These are phyloP conservation scores for Chlamydomonas sp. DNA, from an alignment of 139 green algal genomes.

Conservation along the genomic window DNA sequence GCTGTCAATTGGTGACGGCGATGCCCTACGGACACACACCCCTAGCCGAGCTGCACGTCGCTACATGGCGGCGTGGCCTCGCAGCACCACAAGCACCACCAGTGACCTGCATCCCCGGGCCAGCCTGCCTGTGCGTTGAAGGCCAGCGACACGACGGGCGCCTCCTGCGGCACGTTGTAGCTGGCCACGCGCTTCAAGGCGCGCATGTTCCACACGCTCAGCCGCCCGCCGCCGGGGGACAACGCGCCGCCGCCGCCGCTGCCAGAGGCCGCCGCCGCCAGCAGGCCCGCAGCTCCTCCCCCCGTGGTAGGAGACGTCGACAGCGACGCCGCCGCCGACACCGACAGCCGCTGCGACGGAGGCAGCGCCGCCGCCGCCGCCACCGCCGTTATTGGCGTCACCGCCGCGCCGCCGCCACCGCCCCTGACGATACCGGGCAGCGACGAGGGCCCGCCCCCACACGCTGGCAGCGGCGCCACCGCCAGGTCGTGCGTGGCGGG, in stretches of 20 bases:
- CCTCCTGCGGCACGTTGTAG: constrained; percentile 21
- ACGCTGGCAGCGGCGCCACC: background rate
- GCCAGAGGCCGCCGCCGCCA: background rate
- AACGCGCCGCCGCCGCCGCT: background rate
- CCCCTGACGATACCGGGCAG: too few species aligned
- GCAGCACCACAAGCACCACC: too few species aligned
- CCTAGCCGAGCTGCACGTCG: background rate
- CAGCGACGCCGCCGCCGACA: background rate
- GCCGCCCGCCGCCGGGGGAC: constrained; percentile 1
- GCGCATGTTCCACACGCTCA: constrained; percentile 57
- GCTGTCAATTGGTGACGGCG: background rate
- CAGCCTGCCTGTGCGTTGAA: constrained; percentile 4
- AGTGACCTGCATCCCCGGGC: too few species aligned
- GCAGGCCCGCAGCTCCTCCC: background rate
- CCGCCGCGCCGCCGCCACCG: background rate
- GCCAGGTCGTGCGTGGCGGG: background rate
- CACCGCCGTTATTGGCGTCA: background rate
- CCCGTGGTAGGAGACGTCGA: background rate
- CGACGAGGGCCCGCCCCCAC: background rate
- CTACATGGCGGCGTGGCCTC: too few species aligned
- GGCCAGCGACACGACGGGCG: constrained; percentile 11
- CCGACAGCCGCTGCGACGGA: background rate
- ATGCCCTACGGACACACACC: background rate
- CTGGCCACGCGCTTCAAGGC: constrained; percentile 44
- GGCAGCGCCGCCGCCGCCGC: background rate